Evolutionary conservation across 2,329 filamentous ascomycete genomes (phyloP), one percentile per base, ranked within the genome.

Genomic region (Paraphaeosphaeria minitans): DNA sequence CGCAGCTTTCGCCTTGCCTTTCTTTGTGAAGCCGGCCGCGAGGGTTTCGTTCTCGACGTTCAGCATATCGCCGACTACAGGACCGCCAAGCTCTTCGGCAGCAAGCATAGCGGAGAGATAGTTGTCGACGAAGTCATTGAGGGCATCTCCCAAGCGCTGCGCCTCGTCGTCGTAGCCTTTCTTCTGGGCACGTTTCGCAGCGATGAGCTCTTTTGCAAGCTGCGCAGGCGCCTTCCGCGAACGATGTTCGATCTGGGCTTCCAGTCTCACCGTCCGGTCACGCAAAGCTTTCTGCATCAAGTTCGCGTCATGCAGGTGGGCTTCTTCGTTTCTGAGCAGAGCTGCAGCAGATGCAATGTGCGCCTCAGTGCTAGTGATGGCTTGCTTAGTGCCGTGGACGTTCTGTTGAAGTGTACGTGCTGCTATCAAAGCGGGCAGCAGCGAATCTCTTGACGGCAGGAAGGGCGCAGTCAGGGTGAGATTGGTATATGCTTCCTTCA

Each of bases 1-100:
- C 0, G 75, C 72, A 53, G 79, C 69, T 60, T 75, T 79, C 14
- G 71, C 64, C 48, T 74, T 83, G 16, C 83, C 83, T 62, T 82
- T 79, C 42, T 77, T 77, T 3, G 82, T 84, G 72, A 85, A 85
- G n/a, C 83, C 83, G 27, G 79, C 78, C 53, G 80, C 80, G 42
- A 85, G 75, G 8, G 75, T 80, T 13, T 78, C 84, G 46, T 89
- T 84, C 9, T 80, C 84, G 66, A 80, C 87, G 77, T 90, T 86
- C 70, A 89, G 82, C 66, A 89, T 81, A 64, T 92, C 89, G 3
- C 92, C 91, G 0, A 93, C 91, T 12, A 93, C 89, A 0, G 92
- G 92, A 0, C 92, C 92, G 8, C 92, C 92, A 1, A 93, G 82
- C 69, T 93, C 90, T 77, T 96, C 92, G 0, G 91, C 90, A 7